Base-by-base conservation (phyloP, 2,329 filamentous ascomycete species). In the Neocatenulostroma microsporum region DNA sequence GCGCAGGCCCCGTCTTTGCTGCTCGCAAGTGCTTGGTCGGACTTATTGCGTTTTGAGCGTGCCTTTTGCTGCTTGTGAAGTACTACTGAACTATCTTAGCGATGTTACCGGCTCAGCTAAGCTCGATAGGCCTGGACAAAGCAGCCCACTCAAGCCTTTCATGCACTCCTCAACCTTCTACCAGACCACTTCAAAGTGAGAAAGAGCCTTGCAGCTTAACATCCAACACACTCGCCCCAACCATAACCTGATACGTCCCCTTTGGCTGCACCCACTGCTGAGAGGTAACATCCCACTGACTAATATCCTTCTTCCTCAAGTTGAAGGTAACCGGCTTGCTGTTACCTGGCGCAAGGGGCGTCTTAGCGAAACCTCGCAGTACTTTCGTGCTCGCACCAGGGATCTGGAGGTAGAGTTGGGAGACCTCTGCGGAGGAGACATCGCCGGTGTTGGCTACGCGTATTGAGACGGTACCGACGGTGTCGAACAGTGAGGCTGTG, bases 401-500 rank as follows among this genome's bases (percentile, higher is more conserved):
- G 20, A 57, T 52, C 30, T 45, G 37, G 18, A 59, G 57, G 44
- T 75, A 75, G 3, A 78, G 53, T 50, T 79, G 75, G 1, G 69
- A 67, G 3, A 79, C 72, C 13, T 73, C 73, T 20, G 68, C 68
- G 17, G 71, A 72, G 0, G 58, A 45, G 2, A 63, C 57, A 41
- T 51, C 47, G 2, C 84, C 84, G 0, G 69, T 72, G 51, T 91
- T 91, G 6, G 63, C 70, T 2, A 89, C 62, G 0, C 62, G 69
- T 3, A 75, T 70, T 3, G 68, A 64, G 9, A 84, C 62, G 17
- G 60, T 58, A 42, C 73, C 80, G 1, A 79, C 67, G 0, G 68
- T 58, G 26, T 82, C 72, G 68, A 77, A 88, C 0, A 88, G 69
- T 1, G 70, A 65, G 0, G 73, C 65, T 30, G 73, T 70, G 1